Conservation (phyloP, 1,139 yeast species). For the Candida tunisiensis region DNA sequence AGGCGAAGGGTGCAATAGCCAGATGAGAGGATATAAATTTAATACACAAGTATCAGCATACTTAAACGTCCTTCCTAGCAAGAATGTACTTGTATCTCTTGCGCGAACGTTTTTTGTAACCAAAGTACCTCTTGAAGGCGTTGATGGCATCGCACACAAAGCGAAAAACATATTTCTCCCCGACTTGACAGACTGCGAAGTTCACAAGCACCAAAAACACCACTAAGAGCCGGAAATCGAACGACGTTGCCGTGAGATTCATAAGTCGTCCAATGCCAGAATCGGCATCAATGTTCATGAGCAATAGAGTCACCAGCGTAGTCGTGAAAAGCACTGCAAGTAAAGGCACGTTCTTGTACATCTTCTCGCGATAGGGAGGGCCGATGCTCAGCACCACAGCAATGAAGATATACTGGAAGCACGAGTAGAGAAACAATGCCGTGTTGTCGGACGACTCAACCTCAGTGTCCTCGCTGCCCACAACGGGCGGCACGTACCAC, state of each 20-base stretch:
- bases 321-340: conserved; percentile 41
- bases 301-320: conserved; percentile 27
- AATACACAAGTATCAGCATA: no score
- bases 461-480: conserved; percentile 66
- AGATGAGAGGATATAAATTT: no score
- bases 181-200: conserved; percentile 28
- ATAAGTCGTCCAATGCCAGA: conserved; percentile 46
- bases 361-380: conserved; percentile 84
- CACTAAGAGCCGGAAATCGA: conserved; percentile 33
- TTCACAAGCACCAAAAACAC: conserved; percentile 32
- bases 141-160: conserved; percentile 16
- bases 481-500: conserved; percentile 74
- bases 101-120: conserved; percentile 13
- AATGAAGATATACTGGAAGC: conserved; percentile 75
- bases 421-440: conserved; percentile 59
- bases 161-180: conserved; percentile 25
- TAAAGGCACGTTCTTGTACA: conserved; percentile 53
- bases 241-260: conserved; percentile 53
- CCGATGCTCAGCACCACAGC: conserved; percentile 80
- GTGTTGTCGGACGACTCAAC: conserved; percentile 87
- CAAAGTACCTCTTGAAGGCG: conserved; percentile 10
- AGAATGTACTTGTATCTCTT: conserved; percentile 22
- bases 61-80: no score
- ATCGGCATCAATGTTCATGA: conserved; percentile 19
- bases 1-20: no score